Percentiles rank a stretch among this genome's conserved stretches.
These are phyloP conservation scores for Aspergillus haitiensis DNA, from an alignment of 495 filamentous ascomycete genomes.

Conservation along the genomic window DNA sequence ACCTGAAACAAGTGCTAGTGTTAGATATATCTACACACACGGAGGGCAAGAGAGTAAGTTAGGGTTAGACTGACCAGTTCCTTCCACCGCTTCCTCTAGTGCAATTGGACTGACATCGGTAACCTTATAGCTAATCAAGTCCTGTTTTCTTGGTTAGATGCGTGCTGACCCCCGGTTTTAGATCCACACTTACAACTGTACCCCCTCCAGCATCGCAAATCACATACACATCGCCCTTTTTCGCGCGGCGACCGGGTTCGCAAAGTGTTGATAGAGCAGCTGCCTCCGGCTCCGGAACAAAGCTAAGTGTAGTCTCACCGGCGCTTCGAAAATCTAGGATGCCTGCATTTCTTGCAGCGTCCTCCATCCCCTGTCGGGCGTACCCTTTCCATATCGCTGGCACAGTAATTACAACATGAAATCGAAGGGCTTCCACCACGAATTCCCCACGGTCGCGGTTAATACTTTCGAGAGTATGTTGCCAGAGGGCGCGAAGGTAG, in stretches of 20 bases:
- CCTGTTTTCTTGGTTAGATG: neutral
- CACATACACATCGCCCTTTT: slow-evolving; percentile 12
- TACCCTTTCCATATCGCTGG: slow-evolving; percentile 17
- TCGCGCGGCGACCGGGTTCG: slow-evolving; percentile 10
- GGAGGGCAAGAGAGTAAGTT: neutral
- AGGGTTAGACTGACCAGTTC: slow-evolving; percentile 5
- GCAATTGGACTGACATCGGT: slow-evolving; percentile 9
- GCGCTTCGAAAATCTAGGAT: slow-evolving; percentile 3
- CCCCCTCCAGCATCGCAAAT: slow-evolving; percentile 17
- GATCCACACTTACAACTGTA: slow-evolving; percentile 7
- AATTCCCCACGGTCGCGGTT: slow-evolving; percentile 13
- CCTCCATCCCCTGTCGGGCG: slow-evolving; percentile 14
- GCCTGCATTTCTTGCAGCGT: slow-evolving; percentile 13
- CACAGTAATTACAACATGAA: slow-evolving; percentile 15
- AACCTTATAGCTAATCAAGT: slow-evolving; percentile 16
- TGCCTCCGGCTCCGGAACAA: slow-evolving; percentile 15
- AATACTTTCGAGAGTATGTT: slow-evolving; percentile 9
- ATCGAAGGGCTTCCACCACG: slow-evolving; percentile 10
- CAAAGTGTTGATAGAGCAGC: slow-evolving; percentile 14
- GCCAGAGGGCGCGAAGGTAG: slow-evolving; percentile 12
- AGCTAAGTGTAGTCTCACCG: slow-evolving; percentile 12
- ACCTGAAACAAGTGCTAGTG: neutral
- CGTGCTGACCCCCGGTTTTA: neutral
- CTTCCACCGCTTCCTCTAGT: slow-evolving; percentile 15
- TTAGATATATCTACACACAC: neutral